These are phyloP conservation scores for Colletotrichum orbiculare DNA, from an alignment of 2,329 filamentous ascomycete species.

Conservation along the genomic window DNA sequence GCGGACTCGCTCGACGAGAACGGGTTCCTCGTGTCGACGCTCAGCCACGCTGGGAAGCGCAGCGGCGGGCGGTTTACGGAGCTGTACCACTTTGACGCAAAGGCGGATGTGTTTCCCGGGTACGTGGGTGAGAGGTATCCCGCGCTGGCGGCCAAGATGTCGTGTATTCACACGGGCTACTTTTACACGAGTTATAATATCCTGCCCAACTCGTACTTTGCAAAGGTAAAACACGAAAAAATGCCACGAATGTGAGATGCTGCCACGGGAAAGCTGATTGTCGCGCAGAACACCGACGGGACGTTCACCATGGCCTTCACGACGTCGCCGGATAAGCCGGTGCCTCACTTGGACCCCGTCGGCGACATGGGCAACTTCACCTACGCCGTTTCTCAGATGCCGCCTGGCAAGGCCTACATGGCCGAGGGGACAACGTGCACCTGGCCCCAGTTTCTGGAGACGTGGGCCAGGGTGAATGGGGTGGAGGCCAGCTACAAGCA, in stretches of 20 bases:
- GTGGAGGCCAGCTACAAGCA: conserved; percentile 51
- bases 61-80: conserved; percentile 58
- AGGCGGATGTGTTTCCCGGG: conserved; percentile 61
- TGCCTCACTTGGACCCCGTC: conserved; percentile 60
- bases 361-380: conserved; percentile 59
- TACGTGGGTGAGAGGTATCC: conserved; percentile 58
- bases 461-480: conserved; percentile 53
- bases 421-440: conserved; percentile 57
- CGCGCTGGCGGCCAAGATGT: conserved; percentile 59
- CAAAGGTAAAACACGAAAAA: conserved; percentile 49
- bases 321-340: conserved; percentile 48
- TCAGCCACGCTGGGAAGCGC: conserved; percentile 59
- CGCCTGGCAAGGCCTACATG: conserved; percentile 60
- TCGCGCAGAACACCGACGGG: conserved; percentile 45
- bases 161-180: conserved; percentile 61
- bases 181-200: conserved; percentile 61
- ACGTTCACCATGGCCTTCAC: conserved; percentile 60
- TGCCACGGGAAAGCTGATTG: not conserved
- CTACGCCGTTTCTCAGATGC: conserved; percentile 61
- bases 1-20: conserved; percentile 55
- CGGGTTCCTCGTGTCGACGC: conserved; percentile 62
- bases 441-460: conserved; percentile 57
- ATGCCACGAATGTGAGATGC: not conserved
- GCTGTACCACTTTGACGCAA: conserved; percentile 64
- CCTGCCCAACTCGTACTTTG: conserved; percentile 57